Base-by-base conservation (phyloP, 306 rosid species). In the Senna tora region DNA sequence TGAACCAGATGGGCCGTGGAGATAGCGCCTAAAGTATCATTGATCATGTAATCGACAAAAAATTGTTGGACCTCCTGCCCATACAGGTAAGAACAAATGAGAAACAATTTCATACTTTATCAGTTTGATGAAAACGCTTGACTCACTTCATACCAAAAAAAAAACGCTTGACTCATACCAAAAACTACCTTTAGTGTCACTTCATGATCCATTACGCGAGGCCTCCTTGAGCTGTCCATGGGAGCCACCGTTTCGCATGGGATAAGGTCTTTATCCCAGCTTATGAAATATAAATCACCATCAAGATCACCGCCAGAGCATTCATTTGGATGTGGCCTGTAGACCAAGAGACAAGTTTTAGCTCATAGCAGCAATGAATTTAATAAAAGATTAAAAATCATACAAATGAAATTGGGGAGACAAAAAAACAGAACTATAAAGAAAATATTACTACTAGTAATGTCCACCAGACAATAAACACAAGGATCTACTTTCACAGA, bases 231-330 rank as follows among this genome's bases (percentile, higher is more conserved):
- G 76, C 88, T 91, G 79, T 89, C 97, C 98, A 91, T 89, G 6
- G 98, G 96, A 16, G 84, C 42, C 53, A 78, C 88, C n/a, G 83
- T 81, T 75, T 58, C 50, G 74, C 78, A 25, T 32, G 98, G 98
- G 65, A 89, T 83, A 30, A 93, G 82, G 84, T 61, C 82, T 61
- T 66, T 47, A 54, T 91, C 98, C 98, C 98, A 93, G 72, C 96
- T 89, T 67, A 93, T 73, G 83, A 91, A 93, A 82, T 65, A 93
- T 70, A 86, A 85, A 81, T 93, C 98, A 58, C 98, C 98, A 67
- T 93, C 98, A 71, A 93, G 97, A 80, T 93, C 98, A 32, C 96
- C 98, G 4, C 98, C 98, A 9, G 98, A 93, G 84, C 98, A 93
- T 83, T 93, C 98, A 87, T 87, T 93, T 33, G 97, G 92, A 81